Base-by-base conservation (phyloP, 331 rosid species). In the Ulmus americana region DNA sequence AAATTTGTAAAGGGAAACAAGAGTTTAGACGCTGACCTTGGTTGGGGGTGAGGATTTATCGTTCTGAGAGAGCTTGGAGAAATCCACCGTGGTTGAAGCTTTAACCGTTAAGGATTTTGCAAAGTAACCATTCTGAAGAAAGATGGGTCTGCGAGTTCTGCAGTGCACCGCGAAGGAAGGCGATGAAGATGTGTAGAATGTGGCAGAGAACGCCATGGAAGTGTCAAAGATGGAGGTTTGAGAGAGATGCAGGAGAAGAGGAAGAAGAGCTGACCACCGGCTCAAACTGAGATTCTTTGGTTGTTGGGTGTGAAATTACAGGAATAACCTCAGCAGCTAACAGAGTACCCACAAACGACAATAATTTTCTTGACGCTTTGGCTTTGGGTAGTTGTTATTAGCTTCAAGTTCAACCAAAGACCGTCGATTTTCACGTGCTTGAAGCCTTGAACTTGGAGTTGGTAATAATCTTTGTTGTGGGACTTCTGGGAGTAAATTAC, bases 81-180 rank as follows among this genome's bases (percentile, higher is more conserved):
- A 82, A 75, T 83, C 86, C 5, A 88, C 76, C 52, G 95, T 80
- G 67, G 94, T 66, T 18, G 96, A 92, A 81, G 91, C 95, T 67
- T 81, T 84, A 48, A 88, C 64, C 38, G 60, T 61, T 0, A 86
- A 59, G 78, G 88, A 74, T 59, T 59, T 75, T 50, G 64, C 75
- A 69, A 80, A 65, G 70, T 44, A 64, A 10, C 63, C 53, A 18
- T 77, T 59, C 44, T 64, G 80, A 48, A 73, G 60, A 62, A 13
- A 56, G 73, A 70, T 71, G 76, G 85, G 81, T 71, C 57, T 61
- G 4, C 59, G 89, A 55, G 72, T 45, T 80, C 82, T 75, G 74
- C 65, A 5, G 63, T 66, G 63, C 67, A 83, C 64, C 40, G 44
- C 55, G 9, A 72, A 72, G 47, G 69, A 76, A 5, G 83, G 79